These are phyloP conservation scores for Syzygium syzygioides DNA, from an alignment of 441 rosid genomes.

Conservation along the genomic window DNA sequence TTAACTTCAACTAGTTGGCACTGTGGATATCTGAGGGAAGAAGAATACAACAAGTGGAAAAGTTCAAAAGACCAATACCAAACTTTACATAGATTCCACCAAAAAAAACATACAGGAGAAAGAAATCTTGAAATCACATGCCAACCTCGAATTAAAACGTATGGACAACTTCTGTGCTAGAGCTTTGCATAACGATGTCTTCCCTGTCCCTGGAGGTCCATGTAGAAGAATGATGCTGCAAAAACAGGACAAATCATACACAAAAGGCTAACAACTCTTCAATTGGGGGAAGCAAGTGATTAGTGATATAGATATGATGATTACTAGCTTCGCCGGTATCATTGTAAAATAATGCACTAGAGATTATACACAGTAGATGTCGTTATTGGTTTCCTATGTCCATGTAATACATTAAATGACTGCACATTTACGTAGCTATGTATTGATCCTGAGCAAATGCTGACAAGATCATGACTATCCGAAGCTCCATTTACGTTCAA, in stretches of 20 bases:
- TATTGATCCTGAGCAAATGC: background rate
- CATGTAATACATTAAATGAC: background rate
- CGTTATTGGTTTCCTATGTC: background rate
- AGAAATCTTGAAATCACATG: background rate
- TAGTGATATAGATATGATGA: background rate
- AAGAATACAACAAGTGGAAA: background rate
- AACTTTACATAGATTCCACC: background rate
- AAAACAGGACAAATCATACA: background rate
- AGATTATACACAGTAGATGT: background rate
- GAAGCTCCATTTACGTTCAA: background rate
- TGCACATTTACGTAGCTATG: background rate
- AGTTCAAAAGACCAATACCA: conserved; percentile 8
- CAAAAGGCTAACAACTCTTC: background rate
- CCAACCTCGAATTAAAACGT: conserved; percentile 77
- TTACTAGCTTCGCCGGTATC: background rate
- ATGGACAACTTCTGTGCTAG: conserved; percentile 93
- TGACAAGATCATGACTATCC: background rate
- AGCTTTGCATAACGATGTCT: conserved; percentile 94
- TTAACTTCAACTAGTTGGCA: conserved; percentile 94
- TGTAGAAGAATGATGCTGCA: conserved; percentile 81
- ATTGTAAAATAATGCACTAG: background rate
- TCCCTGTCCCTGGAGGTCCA: conserved; percentile 99
- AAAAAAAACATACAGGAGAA: background rate
- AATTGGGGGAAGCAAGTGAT: background rate
- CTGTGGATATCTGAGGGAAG: conserved; percentile 62